Conservation (phyloP, 768 basidiomycete genomes). For the Polyporus arcularius region DNA sequence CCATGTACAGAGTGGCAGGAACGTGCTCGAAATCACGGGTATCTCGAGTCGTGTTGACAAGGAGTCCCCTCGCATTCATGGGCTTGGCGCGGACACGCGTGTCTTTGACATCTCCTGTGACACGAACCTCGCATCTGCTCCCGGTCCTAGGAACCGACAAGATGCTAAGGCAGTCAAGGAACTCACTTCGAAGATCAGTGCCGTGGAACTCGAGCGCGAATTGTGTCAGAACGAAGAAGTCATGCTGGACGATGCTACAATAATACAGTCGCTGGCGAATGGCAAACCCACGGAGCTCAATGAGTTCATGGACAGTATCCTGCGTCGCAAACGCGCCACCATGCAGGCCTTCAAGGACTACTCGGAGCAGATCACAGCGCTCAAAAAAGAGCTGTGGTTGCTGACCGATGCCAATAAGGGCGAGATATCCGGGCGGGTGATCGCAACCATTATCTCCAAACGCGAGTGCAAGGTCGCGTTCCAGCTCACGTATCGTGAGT, state of each 20-base stretch:
- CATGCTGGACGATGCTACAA: conserved; percentile 42
- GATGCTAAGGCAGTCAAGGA: conserved; percentile 25
- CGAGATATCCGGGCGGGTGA: neutral
- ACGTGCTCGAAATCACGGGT: conserved; percentile 49
- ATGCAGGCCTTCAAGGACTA: conserved; percentile 36
- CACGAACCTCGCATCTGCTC: neutral
- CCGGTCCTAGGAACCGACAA: no score
- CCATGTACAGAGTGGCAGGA: conserved; percentile 49
- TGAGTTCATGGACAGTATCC: conserved; percentile 43
- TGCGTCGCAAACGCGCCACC: conserved; percentile 39
- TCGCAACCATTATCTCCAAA: conserved; percentile 8
- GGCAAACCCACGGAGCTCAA: conserved; percentile 40
- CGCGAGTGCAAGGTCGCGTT: conserved; percentile 35
- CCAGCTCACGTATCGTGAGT: conserved; percentile 54
- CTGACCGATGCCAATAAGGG: conserved; percentile 2
- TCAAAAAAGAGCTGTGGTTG: conserved; percentile 8
- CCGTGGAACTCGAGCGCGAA: conserved; percentile 39
- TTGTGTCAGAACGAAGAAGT: conserved; percentile 43
- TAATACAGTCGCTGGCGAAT: conserved; percentile 45
- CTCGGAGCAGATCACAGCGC: conserved; percentile 42
- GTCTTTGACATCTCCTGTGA: conserved; percentile 60
- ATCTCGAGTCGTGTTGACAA: conserved; percentile 53
- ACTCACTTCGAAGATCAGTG: conserved; percentile 37
- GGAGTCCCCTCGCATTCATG: conserved; percentile 54
- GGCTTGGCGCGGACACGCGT: conserved; percentile 43